These are phyloP conservation scores for Nicotiana noctiflora DNA, from an alignment of 257 asterid species.

Conservation along the genomic window DNA sequence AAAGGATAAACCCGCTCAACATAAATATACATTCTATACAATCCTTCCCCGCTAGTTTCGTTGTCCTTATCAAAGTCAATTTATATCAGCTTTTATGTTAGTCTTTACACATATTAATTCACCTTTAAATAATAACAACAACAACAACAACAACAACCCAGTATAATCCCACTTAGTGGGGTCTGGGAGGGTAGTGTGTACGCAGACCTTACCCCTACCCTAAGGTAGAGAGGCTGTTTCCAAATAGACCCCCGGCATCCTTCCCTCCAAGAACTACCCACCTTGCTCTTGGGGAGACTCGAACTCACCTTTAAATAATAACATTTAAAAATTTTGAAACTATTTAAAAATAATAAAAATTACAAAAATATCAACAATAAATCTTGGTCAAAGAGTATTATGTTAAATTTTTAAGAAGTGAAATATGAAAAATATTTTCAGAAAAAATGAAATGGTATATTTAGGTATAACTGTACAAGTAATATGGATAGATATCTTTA, in stretches of 20 bases:
- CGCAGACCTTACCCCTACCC: too few species aligned
- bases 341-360: not conserved
- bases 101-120: not conserved
- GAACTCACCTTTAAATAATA: not conserved
- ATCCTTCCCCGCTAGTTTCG: not conserved
- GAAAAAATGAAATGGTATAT: not conserved
- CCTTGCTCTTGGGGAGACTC: too few species aligned
- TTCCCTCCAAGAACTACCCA: too few species aligned
- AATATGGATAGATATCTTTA: not conserved
- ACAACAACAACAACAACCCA: too few species aligned
- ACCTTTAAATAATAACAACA: not conserved
- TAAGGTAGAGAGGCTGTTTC: too few species aligned
- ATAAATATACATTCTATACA: not conserved
- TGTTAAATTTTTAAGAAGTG: not conserved
- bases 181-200: too few species aligned
- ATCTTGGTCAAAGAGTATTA: not conserved
- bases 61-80: not conserved
- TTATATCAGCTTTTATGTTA: not conserved
- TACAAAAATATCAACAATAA: not conserved
- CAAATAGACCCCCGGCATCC: too few species aligned
- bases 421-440: not conserved
- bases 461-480: not conserved
- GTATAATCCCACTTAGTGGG: too few species aligned
- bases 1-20: not conserved
- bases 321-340: not conserved